These are phyloP conservation scores for Apiospora kogelbergensis DNA, from an alignment of 2,329 filamentous ascomycete genomes.

Conservation along the genomic window DNA sequence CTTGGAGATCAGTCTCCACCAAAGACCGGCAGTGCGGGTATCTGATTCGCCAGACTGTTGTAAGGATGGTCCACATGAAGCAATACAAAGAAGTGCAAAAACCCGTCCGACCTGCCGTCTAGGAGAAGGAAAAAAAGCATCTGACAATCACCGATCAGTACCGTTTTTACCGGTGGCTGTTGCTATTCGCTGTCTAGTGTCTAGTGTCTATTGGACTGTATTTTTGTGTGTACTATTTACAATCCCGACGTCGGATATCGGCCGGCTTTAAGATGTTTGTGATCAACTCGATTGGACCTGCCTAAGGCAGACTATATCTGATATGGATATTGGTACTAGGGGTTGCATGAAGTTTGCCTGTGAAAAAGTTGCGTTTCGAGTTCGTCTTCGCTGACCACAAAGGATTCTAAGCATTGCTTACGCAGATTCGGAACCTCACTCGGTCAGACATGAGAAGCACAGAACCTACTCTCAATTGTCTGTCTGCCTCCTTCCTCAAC, in stretches of 20 bases:
- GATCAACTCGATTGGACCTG: background rate
- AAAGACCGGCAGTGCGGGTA: background rate
- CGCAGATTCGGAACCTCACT: background rate
- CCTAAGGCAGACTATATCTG: background rate
- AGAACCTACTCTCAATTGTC: background rate
- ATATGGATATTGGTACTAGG: background rate
- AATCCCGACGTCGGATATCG: background rate
- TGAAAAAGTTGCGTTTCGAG: background rate
- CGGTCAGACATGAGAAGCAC: background rate
- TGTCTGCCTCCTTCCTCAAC: background rate
- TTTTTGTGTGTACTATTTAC: background rate
- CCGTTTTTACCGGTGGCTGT: background rate
- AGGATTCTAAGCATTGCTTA: background rate
- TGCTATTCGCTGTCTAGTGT: background rate
- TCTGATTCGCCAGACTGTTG: background rate
- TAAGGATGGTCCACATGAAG: background rate
- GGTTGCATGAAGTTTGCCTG: background rate
- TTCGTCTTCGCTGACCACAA: background rate
- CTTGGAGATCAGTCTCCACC: background rate
- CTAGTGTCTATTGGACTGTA: background rate
- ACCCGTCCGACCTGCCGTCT: background rate
- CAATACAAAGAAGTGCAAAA: background rate
- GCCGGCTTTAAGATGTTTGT: background rate
- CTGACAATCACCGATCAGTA: constrained; percentile 1
- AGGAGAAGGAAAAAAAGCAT: background rate